Percentiles rank a stretch among this genome's conserved stretches.
Evolutionary conservation across 805 yeast species (phyloP).

Genomic region (Metschnikowia noctiluminum): DNA sequence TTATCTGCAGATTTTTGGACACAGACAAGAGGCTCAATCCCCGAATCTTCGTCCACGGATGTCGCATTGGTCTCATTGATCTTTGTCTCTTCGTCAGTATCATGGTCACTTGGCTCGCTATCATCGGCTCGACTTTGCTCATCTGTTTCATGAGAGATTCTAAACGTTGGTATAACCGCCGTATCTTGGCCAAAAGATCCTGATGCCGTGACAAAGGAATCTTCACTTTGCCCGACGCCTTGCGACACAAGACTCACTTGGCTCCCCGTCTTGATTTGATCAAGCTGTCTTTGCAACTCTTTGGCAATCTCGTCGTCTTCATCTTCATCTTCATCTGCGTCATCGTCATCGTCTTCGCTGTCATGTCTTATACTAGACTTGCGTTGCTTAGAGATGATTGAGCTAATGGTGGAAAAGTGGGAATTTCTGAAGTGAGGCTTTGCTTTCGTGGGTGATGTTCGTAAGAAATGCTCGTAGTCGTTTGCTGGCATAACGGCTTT

Average conservation of each 20-base stretch:
- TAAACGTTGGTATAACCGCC: constrained; percentile 6
- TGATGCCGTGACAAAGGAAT: constrained; percentile 9
- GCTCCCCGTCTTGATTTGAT: constrained; percentile 28
- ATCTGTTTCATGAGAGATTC: constrained; percentile 3
- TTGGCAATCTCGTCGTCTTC: constrained; percentile 35
- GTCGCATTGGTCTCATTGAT: constrained; percentile 1
- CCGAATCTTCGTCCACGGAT: not conserved
- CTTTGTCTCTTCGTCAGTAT: constrained; percentile 7
- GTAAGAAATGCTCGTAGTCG: constrained; percentile 25
- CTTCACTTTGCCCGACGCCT: constrained; percentile 5
- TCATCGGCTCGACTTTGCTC: not conserved
- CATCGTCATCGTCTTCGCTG: constrained; percentile 10
- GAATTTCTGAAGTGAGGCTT: constrained; percentile 22
- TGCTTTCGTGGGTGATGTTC: constrained; percentile 4
- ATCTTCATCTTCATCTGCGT: constrained; percentile 14
- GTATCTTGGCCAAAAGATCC: not conserved
- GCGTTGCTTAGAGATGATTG: constrained; percentile 36
- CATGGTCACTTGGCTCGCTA: constrained; percentile 4
- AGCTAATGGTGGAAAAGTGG: constrained; percentile 41
- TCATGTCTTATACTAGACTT: not conserved
- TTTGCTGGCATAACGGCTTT: constrained; percentile 15
- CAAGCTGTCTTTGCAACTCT: constrained; percentile 39
- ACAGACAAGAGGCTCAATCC: not conserved
- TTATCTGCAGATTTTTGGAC: not conserved
- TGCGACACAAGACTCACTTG: constrained; percentile 7